Evolutionary conservation across 192 early-diverging fungal species (phyloP).

Genomic region (Phycomyces blakesleeanus): DNA sequence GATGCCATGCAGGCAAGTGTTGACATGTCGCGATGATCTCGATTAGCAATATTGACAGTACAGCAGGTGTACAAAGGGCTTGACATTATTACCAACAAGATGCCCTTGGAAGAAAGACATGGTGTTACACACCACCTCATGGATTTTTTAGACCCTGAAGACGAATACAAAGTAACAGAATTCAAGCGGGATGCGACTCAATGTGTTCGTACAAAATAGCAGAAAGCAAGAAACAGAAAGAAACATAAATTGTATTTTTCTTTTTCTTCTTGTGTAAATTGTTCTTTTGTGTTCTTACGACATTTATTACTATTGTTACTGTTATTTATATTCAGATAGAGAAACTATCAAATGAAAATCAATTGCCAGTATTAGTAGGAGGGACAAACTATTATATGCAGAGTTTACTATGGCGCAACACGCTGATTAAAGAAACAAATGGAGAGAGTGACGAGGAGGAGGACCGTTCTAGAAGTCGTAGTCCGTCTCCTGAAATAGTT

Average conservation of each 20-base stretch:
- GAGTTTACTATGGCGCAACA: slow-evolving; percentile 76
- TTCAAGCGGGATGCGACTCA: slow-evolving; percentile 75
- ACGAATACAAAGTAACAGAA: slow-evolving; percentile 85
- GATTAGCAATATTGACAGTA: neutral
- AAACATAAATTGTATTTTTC: neutral
- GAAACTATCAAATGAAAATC: slow-evolving; percentile 67
- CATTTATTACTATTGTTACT: too few relatives aligned
- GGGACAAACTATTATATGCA: slow-evolving; percentile 99
- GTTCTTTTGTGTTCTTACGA: too few relatives aligned
- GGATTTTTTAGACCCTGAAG: slow-evolving; percentile 62
- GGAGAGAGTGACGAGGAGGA: neutral
- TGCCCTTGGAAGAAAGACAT: slow-evolving; percentile 62
- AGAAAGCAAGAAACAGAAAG: too few relatives aligned
- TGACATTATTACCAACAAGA: slow-evolving; percentile 95
- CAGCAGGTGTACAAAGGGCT: slow-evolving; percentile 81
- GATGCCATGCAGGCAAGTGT: slow-evolving; percentile 86
- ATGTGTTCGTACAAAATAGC: slow-evolving; percentile 50
- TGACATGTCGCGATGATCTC: neutral
- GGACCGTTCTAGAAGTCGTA: slow-evolving; percentile 1
- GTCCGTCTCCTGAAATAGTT: slow-evolving; percentile 13
- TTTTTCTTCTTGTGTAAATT: neutral
- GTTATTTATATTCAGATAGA: slow-evolving; percentile 66
- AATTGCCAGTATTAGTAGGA: slow-evolving; percentile 85
- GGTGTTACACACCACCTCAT: slow-evolving; percentile 83
- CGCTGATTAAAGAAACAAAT: slow-evolving; percentile 40